Conservation (phyloP, 306 rosid genomes). For the Prunus persica region DNA sequence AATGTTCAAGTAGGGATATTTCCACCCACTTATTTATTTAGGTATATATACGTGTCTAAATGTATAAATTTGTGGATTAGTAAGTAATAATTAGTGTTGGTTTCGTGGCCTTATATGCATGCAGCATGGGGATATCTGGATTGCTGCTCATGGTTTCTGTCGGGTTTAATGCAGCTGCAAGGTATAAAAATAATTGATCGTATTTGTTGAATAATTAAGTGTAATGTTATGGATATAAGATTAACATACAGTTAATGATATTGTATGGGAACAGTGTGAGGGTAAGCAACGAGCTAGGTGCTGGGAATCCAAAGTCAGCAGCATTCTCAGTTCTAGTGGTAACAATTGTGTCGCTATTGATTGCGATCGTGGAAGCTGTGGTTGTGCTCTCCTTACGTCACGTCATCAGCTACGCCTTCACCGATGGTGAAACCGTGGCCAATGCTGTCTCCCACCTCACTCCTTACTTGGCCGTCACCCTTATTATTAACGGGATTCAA, state of each 20-base stretch:
- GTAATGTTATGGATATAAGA: not conserved
- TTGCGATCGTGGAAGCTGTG: constrained; percentile 43
- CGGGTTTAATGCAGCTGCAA: constrained; percentile 80
- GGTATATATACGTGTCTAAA: too few species aligned
- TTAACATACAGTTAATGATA: too few species aligned
- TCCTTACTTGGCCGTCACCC: constrained; percentile 52
- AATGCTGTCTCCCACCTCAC: constrained; percentile 58
- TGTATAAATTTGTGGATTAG: constrained; percentile 12
- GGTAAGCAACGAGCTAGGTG: constrained; percentile 71
- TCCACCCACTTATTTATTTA: too few species aligned
- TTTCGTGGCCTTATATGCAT: constrained; percentile 4
- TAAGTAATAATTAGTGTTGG: not conserved
- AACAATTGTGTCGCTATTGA: constrained; percentile 32
- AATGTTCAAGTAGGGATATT: too few species aligned
- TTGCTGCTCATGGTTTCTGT: constrained; percentile 42
- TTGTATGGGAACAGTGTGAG: constrained; percentile 41
- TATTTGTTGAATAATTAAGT: not conserved
- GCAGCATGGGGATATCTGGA: constrained; percentile 52
- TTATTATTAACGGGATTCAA: constrained; percentile 68
- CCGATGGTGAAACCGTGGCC: constrained; percentile 54
- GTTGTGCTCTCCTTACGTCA: constrained; percentile 47
- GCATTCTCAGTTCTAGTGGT: constrained; percentile 53
- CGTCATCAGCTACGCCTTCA: constrained; percentile 66
- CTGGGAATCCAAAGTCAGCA: constrained; percentile 64
- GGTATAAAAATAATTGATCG: constrained; percentile 25